Evolutionary conservation across 345 rosid species (phyloP).

Genomic region (Syzygium jambos): DNA sequence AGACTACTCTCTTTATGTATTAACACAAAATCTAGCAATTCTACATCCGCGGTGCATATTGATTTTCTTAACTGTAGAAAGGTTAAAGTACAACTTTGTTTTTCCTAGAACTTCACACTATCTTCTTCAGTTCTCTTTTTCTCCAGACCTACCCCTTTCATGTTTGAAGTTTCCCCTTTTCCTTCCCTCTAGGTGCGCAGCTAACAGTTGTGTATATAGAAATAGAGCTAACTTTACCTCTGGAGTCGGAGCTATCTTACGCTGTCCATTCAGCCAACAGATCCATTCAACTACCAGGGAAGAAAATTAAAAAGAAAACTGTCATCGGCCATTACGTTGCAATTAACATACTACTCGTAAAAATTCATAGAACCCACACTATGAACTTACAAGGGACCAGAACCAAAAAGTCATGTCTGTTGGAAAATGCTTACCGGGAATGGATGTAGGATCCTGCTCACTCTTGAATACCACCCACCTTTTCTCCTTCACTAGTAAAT

Average conservation of each 20-base stretch:
- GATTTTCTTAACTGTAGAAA: not conserved
- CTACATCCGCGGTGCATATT: not conserved
- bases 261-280: constrained; percentile 96
- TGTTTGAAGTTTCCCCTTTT: not conserved
- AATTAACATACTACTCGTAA: not conserved
- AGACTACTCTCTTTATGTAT: not conserved
- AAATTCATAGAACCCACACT: not conserved
- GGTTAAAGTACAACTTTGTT: not conserved
- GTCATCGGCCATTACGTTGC: not conserved
- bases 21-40: not conserved
- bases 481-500: constrained; percentile 81
- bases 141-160: not conserved
- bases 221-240: constrained; percentile 37
- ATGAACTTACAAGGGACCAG: not conserved
- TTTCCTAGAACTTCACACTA: not conserved
- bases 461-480: constrained; percentile 85
- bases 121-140: not conserved
- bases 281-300: constrained; percentile 89
- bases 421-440: constrained; percentile 51
- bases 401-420: not conserved
- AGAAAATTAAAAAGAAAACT: not conserved
- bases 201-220: not conserved
- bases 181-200: not conserved
- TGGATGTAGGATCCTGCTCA: constrained; percentile 77
- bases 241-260: constrained; percentile 72